phyloP scores from a whole-genome alignment of 2,329 filamentous ascomycete species.

The Exophiala spinifera region DNA sequence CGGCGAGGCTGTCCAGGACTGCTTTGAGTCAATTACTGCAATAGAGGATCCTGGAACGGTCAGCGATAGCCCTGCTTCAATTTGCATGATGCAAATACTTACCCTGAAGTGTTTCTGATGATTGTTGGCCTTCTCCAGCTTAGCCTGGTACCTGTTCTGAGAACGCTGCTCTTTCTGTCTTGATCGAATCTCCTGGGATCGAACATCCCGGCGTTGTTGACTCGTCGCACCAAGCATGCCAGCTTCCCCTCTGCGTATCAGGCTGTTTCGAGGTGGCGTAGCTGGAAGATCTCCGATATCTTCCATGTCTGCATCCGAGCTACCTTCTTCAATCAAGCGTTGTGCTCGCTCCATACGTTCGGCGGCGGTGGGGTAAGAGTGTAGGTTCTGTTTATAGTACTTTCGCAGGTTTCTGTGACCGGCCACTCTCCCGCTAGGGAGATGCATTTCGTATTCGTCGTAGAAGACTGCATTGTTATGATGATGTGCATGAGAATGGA shows the following conservation, averaged over 20 bases:
- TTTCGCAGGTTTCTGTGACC: constrained; percentile 83
- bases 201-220: constrained; percentile 68
- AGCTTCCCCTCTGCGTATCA: constrained; percentile 68
- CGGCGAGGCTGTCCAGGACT: neutral
- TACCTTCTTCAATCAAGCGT: constrained; percentile 36
- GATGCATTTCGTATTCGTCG: constrained; percentile 88
- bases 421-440: constrained; percentile 83
- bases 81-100: constrained; percentile 33
- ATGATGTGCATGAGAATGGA: constrained; percentile 79
- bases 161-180: constrained; percentile 62
- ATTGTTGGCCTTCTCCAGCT: constrained; percentile 71
- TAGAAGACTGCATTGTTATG: constrained; percentile 74
- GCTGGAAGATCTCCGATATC: constrained; percentile 30
- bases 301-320: constrained; percentile 52
- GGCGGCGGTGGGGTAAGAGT: constrained; percentile 73
- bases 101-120: constrained; percentile 72
- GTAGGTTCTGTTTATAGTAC: constrained; percentile 91
- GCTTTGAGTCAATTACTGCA: constrained; percentile 21
- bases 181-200: constrained; percentile 65
- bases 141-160: constrained; percentile 63
- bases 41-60: constrained; percentile 24
- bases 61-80: constrained; percentile 3
- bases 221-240: constrained; percentile 76
- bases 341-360: constrained; percentile 62
- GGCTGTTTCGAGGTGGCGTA: constrained; percentile 26